Conservation (phyloP, 192 early-diverging fungal genomes). For the Geosiphon pyriformis region DNA sequence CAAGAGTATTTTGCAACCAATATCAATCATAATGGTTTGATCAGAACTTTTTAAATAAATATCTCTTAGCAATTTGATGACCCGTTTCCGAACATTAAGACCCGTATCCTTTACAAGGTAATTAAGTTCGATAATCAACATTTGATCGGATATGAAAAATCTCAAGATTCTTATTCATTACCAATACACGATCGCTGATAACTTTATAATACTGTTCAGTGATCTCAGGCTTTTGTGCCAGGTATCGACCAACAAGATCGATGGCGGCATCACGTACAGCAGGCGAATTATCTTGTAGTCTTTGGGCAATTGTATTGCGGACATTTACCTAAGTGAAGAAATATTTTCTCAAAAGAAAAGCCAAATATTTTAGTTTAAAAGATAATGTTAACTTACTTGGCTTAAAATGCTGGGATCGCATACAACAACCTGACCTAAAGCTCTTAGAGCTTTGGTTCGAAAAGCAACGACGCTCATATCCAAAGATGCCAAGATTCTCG, state of each 20-base stretch:
- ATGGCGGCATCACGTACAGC: conserved; percentile 87
- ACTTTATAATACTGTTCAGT: conserved; percentile 73
- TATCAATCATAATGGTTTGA: conserved; percentile 50
- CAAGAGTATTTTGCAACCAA: conserved; percentile 63
- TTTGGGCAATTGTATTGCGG: conserved; percentile 61
- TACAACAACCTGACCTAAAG: conserved; percentile 69
- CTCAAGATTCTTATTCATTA: no score
- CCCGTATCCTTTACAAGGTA: conserved; percentile 66
- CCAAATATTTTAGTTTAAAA: background rate
- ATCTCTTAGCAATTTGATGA: conserved; percentile 72
- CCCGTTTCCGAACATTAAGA: conserved; percentile 79
- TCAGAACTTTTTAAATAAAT: conserved; percentile 56
- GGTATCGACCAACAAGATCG: conserved; percentile 80
- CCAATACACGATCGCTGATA: conserved; percentile 72
- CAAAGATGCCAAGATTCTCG: conserved; percentile 57
- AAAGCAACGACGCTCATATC: conserved; percentile 63
- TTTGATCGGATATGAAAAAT: no score
- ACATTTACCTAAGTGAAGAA: conserved; percentile 43
- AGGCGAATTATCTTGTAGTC: conserved; percentile 77
- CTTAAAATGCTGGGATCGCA: conserved; percentile 62
- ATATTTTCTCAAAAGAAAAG: background rate
- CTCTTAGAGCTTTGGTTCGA: conserved; percentile 71
- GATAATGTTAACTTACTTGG: conserved; percentile 31
- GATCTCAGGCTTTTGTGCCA: conserved; percentile 60
- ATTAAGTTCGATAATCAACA: no score